phyloP scores from a whole-genome alignment of 2,329 filamentous ascomycete species.

The Pezicula radicicola region DNA sequence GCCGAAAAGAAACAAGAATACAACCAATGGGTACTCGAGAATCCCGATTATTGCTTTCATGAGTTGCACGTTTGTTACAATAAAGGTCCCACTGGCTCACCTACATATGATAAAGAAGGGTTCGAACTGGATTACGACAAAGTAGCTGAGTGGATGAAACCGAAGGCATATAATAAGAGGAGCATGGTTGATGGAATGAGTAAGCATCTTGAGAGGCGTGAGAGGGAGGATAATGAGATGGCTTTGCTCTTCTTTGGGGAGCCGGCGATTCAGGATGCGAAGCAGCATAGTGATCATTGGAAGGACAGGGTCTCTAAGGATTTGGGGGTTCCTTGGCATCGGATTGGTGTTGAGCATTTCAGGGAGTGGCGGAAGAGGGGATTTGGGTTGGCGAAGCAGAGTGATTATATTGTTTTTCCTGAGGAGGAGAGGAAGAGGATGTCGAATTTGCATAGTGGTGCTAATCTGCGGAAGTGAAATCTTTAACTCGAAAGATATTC shows the following conservation, averaged over 20 bases:
- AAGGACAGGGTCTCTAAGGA: constrained; percentile 15
- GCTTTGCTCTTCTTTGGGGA: constrained; percentile 13
- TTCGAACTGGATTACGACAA: constrained; percentile 35
- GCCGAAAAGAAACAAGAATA: constrained; percentile 5
- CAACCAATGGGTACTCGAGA: neutral
- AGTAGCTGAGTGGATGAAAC: constrained; percentile 11
- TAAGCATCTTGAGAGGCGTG: neutral
- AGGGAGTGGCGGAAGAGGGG: constrained; percentile 13
- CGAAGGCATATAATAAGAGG: constrained; percentile 8
- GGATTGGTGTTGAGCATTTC: constrained; percentile 9
- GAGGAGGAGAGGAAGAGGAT: constrained; percentile 7
- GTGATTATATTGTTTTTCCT: constrained; percentile 10
- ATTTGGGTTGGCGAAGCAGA: constrained; percentile 12
- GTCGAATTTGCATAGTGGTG: constrained; percentile 2
- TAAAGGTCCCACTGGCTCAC: constrained; percentile 38
- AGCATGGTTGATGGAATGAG: constrained; percentile 10
- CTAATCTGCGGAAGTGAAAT: constrained; percentile 6
- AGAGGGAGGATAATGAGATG: constrained; percentile 6
- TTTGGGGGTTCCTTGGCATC: constrained; percentile 12
- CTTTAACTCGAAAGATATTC: no score
- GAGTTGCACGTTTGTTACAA: constrained; percentile 41
- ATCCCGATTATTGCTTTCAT: constrained; percentile 3
- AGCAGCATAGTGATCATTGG: constrained; percentile 2
- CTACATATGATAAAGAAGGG: constrained; percentile 32
- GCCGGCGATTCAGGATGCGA: neutral